Evolutionary conservation across 768 basidiomycete genomes (phyloP).

Genomic region (Cystofilobasidium capitatum): DNA sequence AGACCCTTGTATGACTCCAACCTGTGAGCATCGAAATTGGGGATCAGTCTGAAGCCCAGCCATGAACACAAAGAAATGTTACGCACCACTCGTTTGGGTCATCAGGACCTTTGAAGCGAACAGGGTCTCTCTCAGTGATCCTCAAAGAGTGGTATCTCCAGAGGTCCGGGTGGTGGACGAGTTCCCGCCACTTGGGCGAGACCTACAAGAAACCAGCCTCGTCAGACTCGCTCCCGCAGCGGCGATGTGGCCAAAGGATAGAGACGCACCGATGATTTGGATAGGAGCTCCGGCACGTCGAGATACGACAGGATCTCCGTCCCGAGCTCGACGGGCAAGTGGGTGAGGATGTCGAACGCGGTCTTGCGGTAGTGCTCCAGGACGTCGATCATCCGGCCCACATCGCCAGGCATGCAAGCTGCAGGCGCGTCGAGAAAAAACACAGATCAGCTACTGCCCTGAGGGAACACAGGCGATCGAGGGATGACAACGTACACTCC

Average conservation of each 20-base stretch:
- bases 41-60: conserved; percentile 42
- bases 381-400: conserved; percentile 68
- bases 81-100: conserved; percentile 64
- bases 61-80: background rate
- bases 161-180: conserved; percentile 55
- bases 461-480: too few species aligned
- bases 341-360: conserved; percentile 71
- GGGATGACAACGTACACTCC: conserved; percentile 29
- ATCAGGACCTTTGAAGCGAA: conserved; percentile 46
- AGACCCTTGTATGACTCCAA: conserved; percentile 53
- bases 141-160: conserved; percentile 69
- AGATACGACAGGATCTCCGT: conserved; percentile 55
- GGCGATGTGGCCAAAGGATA: background rate
- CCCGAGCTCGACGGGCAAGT: conserved; percentile 56
- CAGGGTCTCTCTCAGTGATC: conserved; percentile 63
- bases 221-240: background rate
- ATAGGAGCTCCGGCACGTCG: conserved; percentile 54
- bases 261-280: conserved; percentile 44
- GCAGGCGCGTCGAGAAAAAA: background rate
- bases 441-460: background rate
- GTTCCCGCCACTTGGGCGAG: conserved; percentile 44
- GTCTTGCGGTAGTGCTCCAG: conserved; percentile 74
- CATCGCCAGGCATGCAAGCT: conserved; percentile 77
- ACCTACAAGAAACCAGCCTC: conserved; percentile 32
- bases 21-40: too few species aligned